A percentile compares a stretch with the other conserved stretches of the same genome.
These are phyloP conservation scores for Cubamyces lactineus DNA, from an alignment of 768 basidiomycete genomes.

Conservation along the genomic window DNA sequence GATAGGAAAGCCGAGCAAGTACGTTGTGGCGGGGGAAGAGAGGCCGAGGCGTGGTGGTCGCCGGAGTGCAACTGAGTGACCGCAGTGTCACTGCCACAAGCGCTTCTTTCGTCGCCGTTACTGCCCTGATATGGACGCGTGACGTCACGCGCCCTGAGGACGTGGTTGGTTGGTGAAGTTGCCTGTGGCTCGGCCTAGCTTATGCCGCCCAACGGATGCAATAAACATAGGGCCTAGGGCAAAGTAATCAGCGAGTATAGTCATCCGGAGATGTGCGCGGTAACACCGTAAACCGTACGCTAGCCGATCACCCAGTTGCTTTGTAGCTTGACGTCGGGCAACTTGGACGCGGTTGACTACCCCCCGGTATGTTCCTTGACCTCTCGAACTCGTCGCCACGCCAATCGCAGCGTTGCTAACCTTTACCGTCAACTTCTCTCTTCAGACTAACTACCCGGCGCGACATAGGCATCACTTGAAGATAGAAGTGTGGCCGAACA, in stretches of 20 bases:
- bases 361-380: too few species aligned
- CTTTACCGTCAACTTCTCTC: too few species aligned
- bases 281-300: neutral
- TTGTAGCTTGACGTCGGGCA: too few species aligned
- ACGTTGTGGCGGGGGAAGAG: neutral
- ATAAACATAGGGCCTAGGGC: constrained; percentile 1
- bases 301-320: too few species aligned
- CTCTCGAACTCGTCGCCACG: too few species aligned
- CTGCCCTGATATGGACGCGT: neutral
- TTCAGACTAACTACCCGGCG: too few species aligned
- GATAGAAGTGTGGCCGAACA: too few species aligned
- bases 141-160: constrained; percentile 1
- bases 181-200: neutral
- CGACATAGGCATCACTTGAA: too few species aligned
- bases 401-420: too few species aligned
- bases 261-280: neutral
- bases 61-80: neutral
- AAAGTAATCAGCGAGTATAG: neutral
- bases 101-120: constrained; percentile 1
- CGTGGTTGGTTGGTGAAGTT: constrained; percentile 2
- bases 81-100: constrained; percentile 2
- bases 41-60: too few species aligned
- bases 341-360: too few species aligned
- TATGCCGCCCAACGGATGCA: constrained; percentile 7
- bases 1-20: constrained; percentile 17